phyloP scores from a whole-genome alignment of 2,329 filamentous ascomycete genomes.

The Chaetomiaceae sp. region DNA sequence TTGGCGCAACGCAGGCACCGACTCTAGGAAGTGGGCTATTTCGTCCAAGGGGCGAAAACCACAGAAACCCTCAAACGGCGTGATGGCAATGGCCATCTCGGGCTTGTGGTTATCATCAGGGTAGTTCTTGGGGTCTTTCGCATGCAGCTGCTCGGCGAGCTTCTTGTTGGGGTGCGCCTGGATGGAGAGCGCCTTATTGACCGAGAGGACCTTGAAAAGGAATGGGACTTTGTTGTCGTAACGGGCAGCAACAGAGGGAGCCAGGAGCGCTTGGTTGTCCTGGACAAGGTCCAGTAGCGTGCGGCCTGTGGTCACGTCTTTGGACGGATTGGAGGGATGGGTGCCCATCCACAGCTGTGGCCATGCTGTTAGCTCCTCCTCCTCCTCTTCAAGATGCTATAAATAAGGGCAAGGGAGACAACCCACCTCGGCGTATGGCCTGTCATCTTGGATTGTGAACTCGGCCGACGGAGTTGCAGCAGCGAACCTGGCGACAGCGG shows the following conservation, averaged over 20 bases:
- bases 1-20: conserved; percentile 52
- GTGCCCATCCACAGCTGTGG: conserved; percentile 96
- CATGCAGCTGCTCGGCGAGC: conserved; percentile 83
- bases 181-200: conserved; percentile 92
- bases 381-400: too few relatives aligned
- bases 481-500: conserved; percentile 84
- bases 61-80: conserved; percentile 91
- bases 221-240: conserved; percentile 86
- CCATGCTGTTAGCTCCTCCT: neutral
- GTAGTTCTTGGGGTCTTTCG: conserved; percentile 86
- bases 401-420: conserved; percentile 11
- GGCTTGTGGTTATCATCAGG: conserved; percentile 99
- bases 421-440: conserved; percentile 86
- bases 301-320: conserved; percentile 77
- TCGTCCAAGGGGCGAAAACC: conserved; percentile 87
- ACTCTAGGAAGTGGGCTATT: conserved; percentile 76
- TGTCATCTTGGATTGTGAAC: conserved; percentile 76
- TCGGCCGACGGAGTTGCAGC: conserved; percentile 72
- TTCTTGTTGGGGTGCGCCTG: conserved; percentile 97
- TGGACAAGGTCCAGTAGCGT: conserved; percentile 82
- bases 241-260: conserved; percentile 63
- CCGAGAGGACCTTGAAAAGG: conserved; percentile 95
- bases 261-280: conserved; percentile 81
- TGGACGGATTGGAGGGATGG: conserved; percentile 92
- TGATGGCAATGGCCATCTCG: conserved; percentile 98